phyloP scores from a whole-genome alignment of 345 rosid genomes.

The Camelina sativa region DNA sequence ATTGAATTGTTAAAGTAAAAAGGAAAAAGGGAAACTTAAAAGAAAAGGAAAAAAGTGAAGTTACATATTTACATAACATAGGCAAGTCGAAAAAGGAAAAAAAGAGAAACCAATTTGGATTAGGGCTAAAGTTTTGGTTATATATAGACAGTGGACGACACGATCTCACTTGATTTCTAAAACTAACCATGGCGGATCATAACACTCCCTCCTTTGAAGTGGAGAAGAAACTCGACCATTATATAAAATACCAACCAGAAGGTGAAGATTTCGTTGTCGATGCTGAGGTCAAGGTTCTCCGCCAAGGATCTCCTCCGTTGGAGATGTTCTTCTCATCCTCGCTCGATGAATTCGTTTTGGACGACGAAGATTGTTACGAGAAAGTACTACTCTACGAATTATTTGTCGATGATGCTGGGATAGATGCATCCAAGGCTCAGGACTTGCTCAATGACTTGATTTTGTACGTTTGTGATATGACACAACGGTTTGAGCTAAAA shows the following conservation, averaged over 20 bases:
- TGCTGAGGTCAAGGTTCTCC: slow-evolving; percentile 11
- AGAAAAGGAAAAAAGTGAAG: neutral
- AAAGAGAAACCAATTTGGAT: neutral
- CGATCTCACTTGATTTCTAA: neutral
- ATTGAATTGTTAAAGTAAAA: neutral
- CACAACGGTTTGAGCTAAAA: neutral
- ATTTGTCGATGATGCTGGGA: slow-evolving; percentile 15
- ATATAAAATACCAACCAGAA: slow-evolving; percentile 7
- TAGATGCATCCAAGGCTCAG: slow-evolving; percentile 7
- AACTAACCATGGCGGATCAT: neutral
- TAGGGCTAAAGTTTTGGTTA: neutral
- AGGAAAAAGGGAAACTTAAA: neutral
- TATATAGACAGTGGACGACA: slow-evolving; percentile 1
- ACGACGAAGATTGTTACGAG: slow-evolving; percentile 32
- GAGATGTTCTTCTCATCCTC: slow-evolving; percentile 16
- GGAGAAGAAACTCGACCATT: slow-evolving; percentile 11
- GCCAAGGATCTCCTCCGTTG: slow-evolving; percentile 3
- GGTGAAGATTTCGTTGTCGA: slow-evolving; percentile 7
- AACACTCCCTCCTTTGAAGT: neutral
- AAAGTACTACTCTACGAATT: slow-evolving; percentile 27
- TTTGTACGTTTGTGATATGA: neutral
- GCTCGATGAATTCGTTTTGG: slow-evolving; percentile 18
- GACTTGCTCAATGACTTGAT: slow-evolving; percentile 9
- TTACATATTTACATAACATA: neutral
- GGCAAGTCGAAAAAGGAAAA: neutral